Conservation (phyloP, 1,284 basidiomycete genomes). For the Sporisorium sorghi region DNA sequence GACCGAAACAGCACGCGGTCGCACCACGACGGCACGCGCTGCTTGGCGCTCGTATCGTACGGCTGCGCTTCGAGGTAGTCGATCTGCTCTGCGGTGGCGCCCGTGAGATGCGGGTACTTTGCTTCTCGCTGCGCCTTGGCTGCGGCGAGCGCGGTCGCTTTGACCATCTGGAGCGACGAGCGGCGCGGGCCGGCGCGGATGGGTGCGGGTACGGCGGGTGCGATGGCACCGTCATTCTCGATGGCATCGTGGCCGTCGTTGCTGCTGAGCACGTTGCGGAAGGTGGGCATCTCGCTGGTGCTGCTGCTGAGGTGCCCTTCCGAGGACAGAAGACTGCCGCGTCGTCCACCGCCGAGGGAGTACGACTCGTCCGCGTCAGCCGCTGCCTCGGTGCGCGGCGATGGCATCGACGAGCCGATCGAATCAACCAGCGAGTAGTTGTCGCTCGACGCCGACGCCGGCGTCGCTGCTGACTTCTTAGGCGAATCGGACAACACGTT, state of each 20-base stretch:
- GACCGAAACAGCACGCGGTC: constrained; percentile 67
- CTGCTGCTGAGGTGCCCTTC: constrained; percentile 15
- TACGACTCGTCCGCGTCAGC: constrained; percentile 13
- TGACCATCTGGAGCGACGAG: constrained; percentile 24
- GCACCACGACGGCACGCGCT: constrained; percentile 72
- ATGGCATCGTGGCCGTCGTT: constrained; percentile 8
- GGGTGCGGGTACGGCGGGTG: neutral
- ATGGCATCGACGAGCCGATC: constrained; percentile 13
- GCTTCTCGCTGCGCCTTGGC: constrained; percentile 38
- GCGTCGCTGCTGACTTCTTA: constrained; percentile 5
- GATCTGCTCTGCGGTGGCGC: constrained; percentile 46
- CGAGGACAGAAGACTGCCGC: constrained; percentile 24
- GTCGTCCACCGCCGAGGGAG: constrained; percentile 8
- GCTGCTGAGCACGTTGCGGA: constrained; percentile 10
- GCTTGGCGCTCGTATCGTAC: constrained; percentile 73
- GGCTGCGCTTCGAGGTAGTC: constrained; percentile 67
- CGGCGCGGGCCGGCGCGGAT: constrained; percentile 20
- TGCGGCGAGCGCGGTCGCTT: constrained; percentile 19
- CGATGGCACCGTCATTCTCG: neutral
- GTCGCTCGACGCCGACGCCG: constrained; percentile 23
- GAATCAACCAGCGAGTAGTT: constrained; percentile 32
- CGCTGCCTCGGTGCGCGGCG: constrained; percentile 14
- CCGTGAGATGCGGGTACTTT: constrained; percentile 44
- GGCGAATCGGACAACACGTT: constrained; percentile 28
- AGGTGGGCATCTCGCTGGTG: constrained; percentile 10